These are phyloP conservation scores for Lipomyces lipofer DNA, from an alignment of 805 yeast genomes.

Conservation along the genomic window DNA sequence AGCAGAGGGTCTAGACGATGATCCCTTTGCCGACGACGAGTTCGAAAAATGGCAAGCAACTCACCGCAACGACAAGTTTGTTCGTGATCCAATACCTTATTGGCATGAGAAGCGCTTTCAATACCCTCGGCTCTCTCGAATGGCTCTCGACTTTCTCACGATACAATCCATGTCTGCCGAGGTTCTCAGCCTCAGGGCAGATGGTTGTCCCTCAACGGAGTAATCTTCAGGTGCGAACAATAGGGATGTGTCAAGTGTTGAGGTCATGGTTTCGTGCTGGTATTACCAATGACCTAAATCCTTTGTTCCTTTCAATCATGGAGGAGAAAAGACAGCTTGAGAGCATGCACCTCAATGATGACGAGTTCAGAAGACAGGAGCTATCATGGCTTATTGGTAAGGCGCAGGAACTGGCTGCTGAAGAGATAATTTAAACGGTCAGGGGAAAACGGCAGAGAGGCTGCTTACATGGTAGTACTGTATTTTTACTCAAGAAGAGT, in stretches of 20 bases:
- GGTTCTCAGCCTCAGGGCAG: constrained; percentile 3
- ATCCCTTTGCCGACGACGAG: no score
- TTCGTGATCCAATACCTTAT: no score
- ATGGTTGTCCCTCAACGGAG: constrained; percentile 1
- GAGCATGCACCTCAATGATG: constrained; percentile 2
- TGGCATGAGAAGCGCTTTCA: no score
- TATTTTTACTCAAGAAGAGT: background rate
- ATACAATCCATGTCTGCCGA: constrained; percentile 1
- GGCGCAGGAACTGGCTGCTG: background rate
- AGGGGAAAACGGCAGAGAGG: background rate
- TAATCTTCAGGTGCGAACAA: background rate
- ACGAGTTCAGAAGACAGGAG: constrained; percentile 1
- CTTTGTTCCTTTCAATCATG: constrained; percentile 1
- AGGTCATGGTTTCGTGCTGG: background rate
- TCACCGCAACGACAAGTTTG: no score
- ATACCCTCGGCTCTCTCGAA: no score
- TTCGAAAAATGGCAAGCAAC: no score
- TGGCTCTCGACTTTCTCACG: background rate
- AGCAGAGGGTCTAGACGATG: no score
- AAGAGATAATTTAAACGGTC: background rate
- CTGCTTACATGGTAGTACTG: constrained; percentile 1
- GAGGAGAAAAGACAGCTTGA: constrained; percentile 1
- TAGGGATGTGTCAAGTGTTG: constrained; percentile 1
- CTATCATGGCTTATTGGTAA: background rate
- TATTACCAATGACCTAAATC: background rate